Evolutionary conservation across 495 filamentous ascomycete species (phyloP).

Genomic region (Hypoxylon subgilvum): DNA sequence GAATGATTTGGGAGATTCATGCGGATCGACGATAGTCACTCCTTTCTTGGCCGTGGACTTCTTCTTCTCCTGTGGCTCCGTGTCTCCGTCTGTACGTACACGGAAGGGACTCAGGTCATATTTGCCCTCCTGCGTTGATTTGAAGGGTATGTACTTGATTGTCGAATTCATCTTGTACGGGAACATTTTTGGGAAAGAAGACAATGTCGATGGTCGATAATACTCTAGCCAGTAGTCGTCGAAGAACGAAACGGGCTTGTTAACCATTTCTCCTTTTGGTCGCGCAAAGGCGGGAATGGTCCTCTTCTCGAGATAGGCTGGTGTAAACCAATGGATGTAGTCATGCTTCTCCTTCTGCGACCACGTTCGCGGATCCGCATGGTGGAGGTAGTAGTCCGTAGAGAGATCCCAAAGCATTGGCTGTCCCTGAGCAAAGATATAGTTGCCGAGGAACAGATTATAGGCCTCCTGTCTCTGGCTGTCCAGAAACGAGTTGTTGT

Average conservation of each 20-base stretch:
- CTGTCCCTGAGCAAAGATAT: constrained; percentile 86
- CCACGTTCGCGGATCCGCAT: constrained; percentile 79
- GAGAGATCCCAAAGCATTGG: constrained; percentile 97
- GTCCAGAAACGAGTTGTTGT: constrained; percentile 98
- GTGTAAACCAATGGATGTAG: constrained; percentile 86
- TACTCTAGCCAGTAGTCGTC: constrained; percentile 99
- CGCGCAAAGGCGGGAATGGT: constrained; percentile 56
- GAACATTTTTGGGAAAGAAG: constrained; percentile 87
- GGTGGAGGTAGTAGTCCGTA: constrained; percentile 96
- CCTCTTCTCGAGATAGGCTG: constrained; percentile 68
- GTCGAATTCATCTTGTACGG: constrained; percentile 89
- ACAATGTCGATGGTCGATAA: constrained; percentile 84
- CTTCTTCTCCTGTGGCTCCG: constrained; percentile 57
- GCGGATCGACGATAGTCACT: constrained; percentile 65
- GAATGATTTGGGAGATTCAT: constrained; percentile 45
- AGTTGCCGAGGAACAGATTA: constrained; percentile 96
- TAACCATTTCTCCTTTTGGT: constrained; percentile 51
- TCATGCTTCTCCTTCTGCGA: constrained; percentile 66
- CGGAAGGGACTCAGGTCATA: constrained; percentile 86
- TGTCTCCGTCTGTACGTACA: constrained; percentile 63
- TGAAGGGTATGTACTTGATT: constrained; percentile 77
- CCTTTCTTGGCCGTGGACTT: constrained; percentile 58
- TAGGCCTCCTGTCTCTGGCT: constrained; percentile 96
- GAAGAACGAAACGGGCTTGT: constrained; percentile 68
- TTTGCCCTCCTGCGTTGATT: constrained; percentile 68